Base-by-base conservation (phyloP, 108 stramenopile genomes). In the Bacterosira constricta region DNA sequence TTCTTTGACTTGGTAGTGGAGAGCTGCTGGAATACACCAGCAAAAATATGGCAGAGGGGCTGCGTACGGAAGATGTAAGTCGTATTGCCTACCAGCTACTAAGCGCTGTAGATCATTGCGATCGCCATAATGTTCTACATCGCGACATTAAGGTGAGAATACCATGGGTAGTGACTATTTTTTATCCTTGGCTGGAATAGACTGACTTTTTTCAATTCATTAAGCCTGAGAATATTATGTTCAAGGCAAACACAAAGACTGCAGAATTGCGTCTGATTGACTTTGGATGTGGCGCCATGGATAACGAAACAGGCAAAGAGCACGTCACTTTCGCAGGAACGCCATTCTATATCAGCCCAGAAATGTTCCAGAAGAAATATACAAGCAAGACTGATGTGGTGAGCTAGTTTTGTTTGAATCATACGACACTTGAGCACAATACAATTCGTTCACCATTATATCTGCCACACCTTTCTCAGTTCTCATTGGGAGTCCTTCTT, bases 301-400 rank as follows among this genome's bases (percentile, higher is more conserved):
- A 77, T 30, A 12, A 5, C 4, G 53, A 25, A 38, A 13, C 35
- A 32, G n/a, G 31, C 11, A 13, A 54, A 21, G 20, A 20, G 38
- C 83, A 88, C 63, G 82, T 83, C 8, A 90, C 90, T 1, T 90
- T 88, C 71, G 85, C 85, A 4, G 90, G 90, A 32, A 83, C 87
- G 15, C 81, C 90, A 4, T 90, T 90, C 59, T 90, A 88, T 53
- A 88, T 86, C 32, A 81, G 79, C n/a, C 90, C 90, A 0, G 87
- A 90, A 69, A 78, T 90, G 75, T 90, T 90, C 63, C 63, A 63
- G 26, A 44, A 47, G 21, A 0, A 47, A 30, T 63, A 63, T 15
- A 63, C 63, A 5, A 32, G 66, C 37, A 86, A 83, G 47, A 90
- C 89, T 8, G 90, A 90, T 42, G 81, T 90, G 5, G n/a, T n/a